Base-by-base conservation (phyloP, 805 yeast species). In the Sungouiella blattae region DNA sequence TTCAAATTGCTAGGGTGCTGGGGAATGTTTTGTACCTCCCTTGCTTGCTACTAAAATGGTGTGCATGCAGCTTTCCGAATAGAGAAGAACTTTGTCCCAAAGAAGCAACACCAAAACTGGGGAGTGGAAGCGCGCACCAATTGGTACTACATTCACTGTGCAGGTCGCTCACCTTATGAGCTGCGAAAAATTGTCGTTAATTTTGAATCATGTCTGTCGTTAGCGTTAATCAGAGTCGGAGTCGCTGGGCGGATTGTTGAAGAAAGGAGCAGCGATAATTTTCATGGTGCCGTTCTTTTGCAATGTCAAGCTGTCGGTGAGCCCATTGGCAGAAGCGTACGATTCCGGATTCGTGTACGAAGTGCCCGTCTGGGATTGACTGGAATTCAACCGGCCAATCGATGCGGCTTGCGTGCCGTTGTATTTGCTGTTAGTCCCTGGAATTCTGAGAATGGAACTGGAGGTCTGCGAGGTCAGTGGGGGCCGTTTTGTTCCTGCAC, bases 201-300 rank as follows among this genome's bases (percentile, higher is more conserved):
- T n/a, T n/a, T n/a, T n/a, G n/a, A n/a, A n/a, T n/a, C n/a, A n/a
- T n/a, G n/a, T n/a, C n/a, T n/a, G n/a, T 24, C 26, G 4, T 9
- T n/a, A 17, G n/a, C 15, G 18, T 15, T 23, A 29, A 21, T 51
- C 54, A 16, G 49, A 44, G 39, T 60, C 66, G 6, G 60, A 53
- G 40, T 63, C 69, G 24, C 55, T 50, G 4, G 70, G 70, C 2
- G 71, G 72, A 18, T 57, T 57, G 33, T 51, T 52, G 49, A 63
- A 64, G 36, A 57, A 64, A 15, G 69, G 69, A 11, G 62, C 58
- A 14, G 69, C 65, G 13, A 64, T 56, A 6, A 64, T 52, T 4
- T 61, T 57, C 53, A 47, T 43, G 34, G 35, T 41, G 5, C 46
- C 50, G 30, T 24, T 32, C 14, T 25, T 34, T 11, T 40, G 41